These are phyloP conservation scores for Fusarium incarnatum DNA, from an alignment of 2,329 filamentous ascomycete genomes.

Conservation along the genomic window DNA sequence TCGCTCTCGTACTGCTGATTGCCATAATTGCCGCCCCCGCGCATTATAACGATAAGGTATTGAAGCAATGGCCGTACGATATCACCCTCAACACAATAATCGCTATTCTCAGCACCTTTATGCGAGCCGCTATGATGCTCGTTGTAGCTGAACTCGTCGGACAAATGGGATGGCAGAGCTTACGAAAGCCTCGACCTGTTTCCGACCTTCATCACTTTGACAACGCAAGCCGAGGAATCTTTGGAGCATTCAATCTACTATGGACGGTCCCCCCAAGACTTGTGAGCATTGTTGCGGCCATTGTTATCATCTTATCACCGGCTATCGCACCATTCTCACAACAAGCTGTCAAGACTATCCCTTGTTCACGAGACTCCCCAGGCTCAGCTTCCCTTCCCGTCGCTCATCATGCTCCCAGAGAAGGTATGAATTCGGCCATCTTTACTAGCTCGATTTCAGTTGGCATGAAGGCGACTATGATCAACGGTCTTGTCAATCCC, in stretches of 20 bases:
- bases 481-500: slow-evolving; percentile 11
- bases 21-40: neutral
- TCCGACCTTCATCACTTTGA: slow-evolving; percentile 8
- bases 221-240: slow-evolving; percentile 4
- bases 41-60: slow-evolving; percentile 1
- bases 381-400: neutral
- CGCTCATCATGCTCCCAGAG: neutral
- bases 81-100: slow-evolving; percentile 15
- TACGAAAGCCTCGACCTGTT: slow-evolving; percentile 2
- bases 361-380: neutral
- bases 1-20: neutral
- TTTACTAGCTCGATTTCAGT: fast-evolving
- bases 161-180: slow-evolving; percentile 2
- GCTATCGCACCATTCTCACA: slow-evolving; percentile 13
- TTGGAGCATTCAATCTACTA: neutral
- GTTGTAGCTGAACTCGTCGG: slow-evolving; percentile 11
- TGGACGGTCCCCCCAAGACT: slow-evolving; percentile 3
- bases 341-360: slow-evolving; percentile 2
- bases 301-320: slow-evolving; percentile 4
- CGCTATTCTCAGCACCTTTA: slow-evolving; percentile 14
- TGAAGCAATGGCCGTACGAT: slow-evolving; percentile 10
- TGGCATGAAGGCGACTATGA: slow-evolving; percentile 4
- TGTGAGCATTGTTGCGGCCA: neutral
- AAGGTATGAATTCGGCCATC: too few relatives aligned
- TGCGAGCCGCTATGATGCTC: slow-evolving; percentile 9